Evolutionary conservation across 108 stramenopile species (phyloP), one percentile per base, ranked within the genome.

Genomic region (Cyclotella atomus): DNA sequence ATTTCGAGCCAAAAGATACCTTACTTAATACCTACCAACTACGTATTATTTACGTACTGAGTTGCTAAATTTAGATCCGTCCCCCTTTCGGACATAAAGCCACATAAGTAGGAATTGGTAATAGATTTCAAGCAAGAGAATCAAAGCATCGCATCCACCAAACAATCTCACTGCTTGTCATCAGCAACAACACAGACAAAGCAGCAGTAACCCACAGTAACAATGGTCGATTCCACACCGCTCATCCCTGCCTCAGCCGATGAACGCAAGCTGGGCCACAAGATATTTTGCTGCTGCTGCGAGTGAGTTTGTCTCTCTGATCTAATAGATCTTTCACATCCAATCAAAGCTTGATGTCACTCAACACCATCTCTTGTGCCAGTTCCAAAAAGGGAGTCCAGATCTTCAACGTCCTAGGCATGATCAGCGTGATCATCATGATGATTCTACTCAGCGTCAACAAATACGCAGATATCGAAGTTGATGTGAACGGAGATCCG

Each of bases 241-340:
- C 64, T 65, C 29, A 65, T 65, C 45, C 64, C 64, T 7, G 28
- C 46, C 20, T 17, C 10, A 30, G 14, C 45, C 30, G 64, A 27
- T 33, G 64, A 20, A 28, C 1, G n/a, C 10, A 65, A 65, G 21
- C 16, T 21, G 23, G 64, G 64, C 2, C 64, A 65, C 20, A 47
- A 0, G 29, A 47, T 65, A 7, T 65, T 45, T 32, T 65, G 64
- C 45, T 65, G 64, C 64, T 65, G 43, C 45, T 65, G 64, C 64
- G 64, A 65, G 64, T 65, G 35, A 65, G 64, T 49, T 38, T 7
- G 36, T 23, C 5, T 10, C 41, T 16, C 41, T 61, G 15, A 2
- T 41, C 23, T 41, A 41, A 24, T 3, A 30, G 21, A 50, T 25
- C 27, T 5, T 60, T 19, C 10, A n/a, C 21, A 43, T 61, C 0